Base-by-base conservation (phyloP, 140 eudicot genomes). In the Stevia rebaudiana region DNA sequence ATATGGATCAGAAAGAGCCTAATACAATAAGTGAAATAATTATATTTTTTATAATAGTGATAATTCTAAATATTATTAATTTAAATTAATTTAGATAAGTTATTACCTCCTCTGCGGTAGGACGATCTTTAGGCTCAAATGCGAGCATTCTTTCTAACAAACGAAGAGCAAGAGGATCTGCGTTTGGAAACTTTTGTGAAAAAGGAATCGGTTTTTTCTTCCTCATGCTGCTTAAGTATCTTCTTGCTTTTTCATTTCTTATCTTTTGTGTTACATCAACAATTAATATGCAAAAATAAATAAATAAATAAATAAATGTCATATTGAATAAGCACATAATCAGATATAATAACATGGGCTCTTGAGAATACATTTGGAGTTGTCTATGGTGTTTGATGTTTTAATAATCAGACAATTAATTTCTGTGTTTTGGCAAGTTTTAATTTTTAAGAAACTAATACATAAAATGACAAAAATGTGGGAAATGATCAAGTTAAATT, bases 201-300 rank as follows among this genome's bases (percentile, higher is more conserved):
- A 90, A 80, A 71, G 97, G 90, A 73, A 90, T 70, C 5, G 77
- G 81, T 54, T 74, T 80, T 72, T 90, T 86, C 79, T 71, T 84
- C 70, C 88, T 81, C 97, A 90, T 86, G 85, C 90, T 84, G 77
- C 90, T 86, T 60, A 90, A 72, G 80, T 90, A 90, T 74, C 87
- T 80, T 62, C 90, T 64, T 30, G 97, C 88, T 74, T 90, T 90
- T 72, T 90, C 97, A 64, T 90, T 80, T 52, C 82, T 69, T 73
- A 90, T 84, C 95, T 54, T 0, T 2, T 33, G 4, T 6, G 37
- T 33, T 33, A 3, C 37, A 33, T 33, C 37, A 33, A 33, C 37
- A 33, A 3, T 33, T 3, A 33, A 2, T 3, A 33, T 2, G 4
- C 37, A 33, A 33, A 33, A 33, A 33, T 2, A 33, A 33, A 33